phyloP scores from a whole-genome alignment of 345 rosid genomes.

The Moricandia arvensis region DNA sequence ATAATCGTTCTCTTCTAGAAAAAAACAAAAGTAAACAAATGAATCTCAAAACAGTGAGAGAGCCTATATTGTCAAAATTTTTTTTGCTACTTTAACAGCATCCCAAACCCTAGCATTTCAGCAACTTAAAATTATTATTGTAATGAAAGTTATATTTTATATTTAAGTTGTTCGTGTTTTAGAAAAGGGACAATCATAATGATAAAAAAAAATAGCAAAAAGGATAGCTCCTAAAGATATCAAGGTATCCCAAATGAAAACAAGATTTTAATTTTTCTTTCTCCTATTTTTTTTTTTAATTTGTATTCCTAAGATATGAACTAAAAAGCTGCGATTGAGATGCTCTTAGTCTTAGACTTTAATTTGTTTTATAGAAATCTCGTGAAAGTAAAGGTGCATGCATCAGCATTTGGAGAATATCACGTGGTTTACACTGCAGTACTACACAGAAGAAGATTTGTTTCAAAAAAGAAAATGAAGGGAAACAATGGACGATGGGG shows the following conservation, averaged over 20 bases:
- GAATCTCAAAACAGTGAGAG: no score
- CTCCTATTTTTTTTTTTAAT: not conserved
- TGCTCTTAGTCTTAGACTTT: not conserved
- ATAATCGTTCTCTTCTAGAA: not conserved
- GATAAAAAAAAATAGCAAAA: not conserved
- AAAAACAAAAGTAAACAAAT: no score
- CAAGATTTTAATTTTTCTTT: not conserved
- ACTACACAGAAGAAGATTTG: not conserved
- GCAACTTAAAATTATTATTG: not conserved
- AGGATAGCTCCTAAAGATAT: not conserved
- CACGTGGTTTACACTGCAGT: not conserved
- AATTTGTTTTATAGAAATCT: not conserved
- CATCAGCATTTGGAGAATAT: not conserved
- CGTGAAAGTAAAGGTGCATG: conserved; percentile 4
- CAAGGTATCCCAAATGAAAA: not conserved
- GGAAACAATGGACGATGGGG: conserved; percentile 33
- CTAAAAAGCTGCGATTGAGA: not conserved
- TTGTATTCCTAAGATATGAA: not conserved
- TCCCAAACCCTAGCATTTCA: not conserved
- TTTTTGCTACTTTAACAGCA: not conserved
- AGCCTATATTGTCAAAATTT: no score
- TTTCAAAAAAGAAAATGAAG: not conserved
- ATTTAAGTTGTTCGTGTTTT: not conserved
- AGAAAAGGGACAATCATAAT: not conserved
- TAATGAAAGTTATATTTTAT: not conserved